Evolutionary conservation across 2,329 filamentous ascomycete species (phyloP), one percentile per base, ranked within the genome.

Genomic region (Nemania sp.): DNA sequence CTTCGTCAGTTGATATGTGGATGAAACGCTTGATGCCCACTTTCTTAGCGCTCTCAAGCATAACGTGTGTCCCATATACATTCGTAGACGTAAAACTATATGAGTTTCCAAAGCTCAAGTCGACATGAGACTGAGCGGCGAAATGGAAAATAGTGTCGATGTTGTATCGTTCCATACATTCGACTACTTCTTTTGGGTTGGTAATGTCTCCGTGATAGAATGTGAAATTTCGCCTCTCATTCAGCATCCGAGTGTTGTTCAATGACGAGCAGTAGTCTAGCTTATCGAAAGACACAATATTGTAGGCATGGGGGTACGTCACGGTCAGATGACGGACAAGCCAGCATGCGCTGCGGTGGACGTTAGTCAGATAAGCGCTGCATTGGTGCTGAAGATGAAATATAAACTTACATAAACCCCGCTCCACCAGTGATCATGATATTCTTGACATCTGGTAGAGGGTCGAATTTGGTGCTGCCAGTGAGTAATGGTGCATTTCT

Each of bases 121-220:
- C 89, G 45, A 94, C 90, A 68, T 93, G 89, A 6, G 88, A 90
- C 72, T 91, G 87, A n/a, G 90, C 90, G 3, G 90, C 90, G 65
- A 94, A 91, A 71, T 93, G 89, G 70, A 93, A 84, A 57, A 94
- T 80, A 47, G 88, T 91, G 68, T 93, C 90, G 64, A 93, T 87
- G 28, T 82, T 79, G 73, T 90, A 78, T 56, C 83, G 80, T 68
- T 87, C 80, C 66, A 93, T 80, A 67, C 86, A 90, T 63, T 82
- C 80, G 59, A 88, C 78, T 2, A 93, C 87, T 64, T 89, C 83
- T 5, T 77, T 75, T 1, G 85, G 84, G 60, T 86, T 84, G 26
- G 86, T 91, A 61, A 93, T 84, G 65, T 93, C 88, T 50, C 90
- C 89, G 68, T 89, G 84, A 70, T 90, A 88, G 69, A 93, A 93